phyloP scores from a whole-genome alignment of 1,284 basidiomycete genomes.

The Heterobasidion irregulare region DNA sequence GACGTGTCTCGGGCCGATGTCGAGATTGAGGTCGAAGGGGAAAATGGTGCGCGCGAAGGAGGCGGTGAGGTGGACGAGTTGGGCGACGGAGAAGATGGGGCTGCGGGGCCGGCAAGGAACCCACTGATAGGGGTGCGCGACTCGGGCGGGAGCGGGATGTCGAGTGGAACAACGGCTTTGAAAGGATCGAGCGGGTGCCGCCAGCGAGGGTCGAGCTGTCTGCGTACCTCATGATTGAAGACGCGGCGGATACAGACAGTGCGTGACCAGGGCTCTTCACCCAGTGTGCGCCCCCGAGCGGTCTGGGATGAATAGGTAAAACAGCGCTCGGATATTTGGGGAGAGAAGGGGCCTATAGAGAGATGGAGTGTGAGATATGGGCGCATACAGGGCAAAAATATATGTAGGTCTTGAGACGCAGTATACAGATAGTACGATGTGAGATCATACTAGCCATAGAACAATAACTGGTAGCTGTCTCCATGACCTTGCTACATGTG shows the following conservation, averaged over 20 bases:
- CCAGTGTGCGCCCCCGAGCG: conserved; percentile 45
- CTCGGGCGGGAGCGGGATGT: conserved; percentile 9
- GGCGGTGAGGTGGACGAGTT: not conserved
- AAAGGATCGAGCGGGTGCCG: conserved; percentile 10
- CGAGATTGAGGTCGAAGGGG: conserved; percentile 13
- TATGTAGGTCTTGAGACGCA: not conserved
- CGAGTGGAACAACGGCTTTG: conserved; percentile 3
- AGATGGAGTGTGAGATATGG: not conserved
- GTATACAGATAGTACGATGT: not conserved
- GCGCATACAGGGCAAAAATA: not conserved
- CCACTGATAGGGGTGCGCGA: conserved; percentile 7
- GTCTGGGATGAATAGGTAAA: conserved; percentile 66
- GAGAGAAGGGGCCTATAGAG: conserved; percentile 42
- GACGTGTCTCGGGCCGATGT: not conserved
- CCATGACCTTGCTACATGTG: too few species aligned
- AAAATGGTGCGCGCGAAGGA: conserved; percentile 13
- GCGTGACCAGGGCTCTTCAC: conserved; percentile 51
- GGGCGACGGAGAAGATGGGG: not conserved
- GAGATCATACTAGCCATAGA: not conserved
- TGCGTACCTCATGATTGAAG: conserved; percentile 62
- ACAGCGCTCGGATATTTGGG: conserved; percentile 63
- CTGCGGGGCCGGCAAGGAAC: conserved; percentile 3
- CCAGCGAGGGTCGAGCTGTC: conserved; percentile 31
- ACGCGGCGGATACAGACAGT: conserved; percentile 66
- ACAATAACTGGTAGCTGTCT: too few species aligned